These are phyloP conservation scores for Vitis cinerea DNA, from an alignment of 164 flowering plant species.

Conservation along the genomic window DNA sequence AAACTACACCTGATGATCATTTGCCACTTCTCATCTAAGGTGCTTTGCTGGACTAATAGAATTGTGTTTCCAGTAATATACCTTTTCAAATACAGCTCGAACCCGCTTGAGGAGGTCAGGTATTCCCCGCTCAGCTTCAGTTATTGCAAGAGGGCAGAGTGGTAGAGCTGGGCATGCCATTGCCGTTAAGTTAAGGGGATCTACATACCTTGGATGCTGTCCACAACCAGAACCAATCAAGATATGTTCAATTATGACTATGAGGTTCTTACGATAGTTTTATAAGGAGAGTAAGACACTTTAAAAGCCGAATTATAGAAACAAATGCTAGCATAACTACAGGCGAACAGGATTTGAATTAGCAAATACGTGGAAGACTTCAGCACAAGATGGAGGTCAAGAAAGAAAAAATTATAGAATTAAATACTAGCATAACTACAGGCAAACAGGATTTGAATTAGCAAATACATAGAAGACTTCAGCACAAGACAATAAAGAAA, in stretches of 20 bases:
- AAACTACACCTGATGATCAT: not conserved
- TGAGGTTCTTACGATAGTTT: not conserved
- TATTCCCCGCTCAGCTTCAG: conserved; percentile 97
- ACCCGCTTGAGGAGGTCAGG: conserved; percentile 89
- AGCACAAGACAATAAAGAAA: too few species aligned
- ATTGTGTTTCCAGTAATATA: conserved; percentile 15
- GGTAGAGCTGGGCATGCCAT: conserved; percentile 99
- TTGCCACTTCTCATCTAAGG: not conserved
- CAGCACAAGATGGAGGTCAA: too few species aligned
- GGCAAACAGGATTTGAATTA: too few species aligned
- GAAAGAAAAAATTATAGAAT: too few species aligned
- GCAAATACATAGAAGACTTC: too few species aligned
- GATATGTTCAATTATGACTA: not conserved
- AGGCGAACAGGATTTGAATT: too few species aligned
- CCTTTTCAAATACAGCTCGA: conserved; percentile 92
- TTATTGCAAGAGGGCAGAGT: conserved; percentile 90
- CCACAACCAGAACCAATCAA: conserved; percentile 19
- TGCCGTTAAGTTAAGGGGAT: conserved; percentile 89
- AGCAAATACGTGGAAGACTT: too few species aligned
- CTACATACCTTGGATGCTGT: conserved; percentile 80
- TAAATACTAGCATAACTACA: too few species aligned
- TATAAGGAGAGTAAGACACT: too few species aligned
- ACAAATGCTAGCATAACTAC: too few species aligned
- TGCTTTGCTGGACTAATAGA: not conserved
- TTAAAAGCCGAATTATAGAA: too few species aligned